Evolutionary conservation across 2,329 filamentous ascomycete genomes (phyloP).

Genomic region (Fusarium sp.): DNA sequence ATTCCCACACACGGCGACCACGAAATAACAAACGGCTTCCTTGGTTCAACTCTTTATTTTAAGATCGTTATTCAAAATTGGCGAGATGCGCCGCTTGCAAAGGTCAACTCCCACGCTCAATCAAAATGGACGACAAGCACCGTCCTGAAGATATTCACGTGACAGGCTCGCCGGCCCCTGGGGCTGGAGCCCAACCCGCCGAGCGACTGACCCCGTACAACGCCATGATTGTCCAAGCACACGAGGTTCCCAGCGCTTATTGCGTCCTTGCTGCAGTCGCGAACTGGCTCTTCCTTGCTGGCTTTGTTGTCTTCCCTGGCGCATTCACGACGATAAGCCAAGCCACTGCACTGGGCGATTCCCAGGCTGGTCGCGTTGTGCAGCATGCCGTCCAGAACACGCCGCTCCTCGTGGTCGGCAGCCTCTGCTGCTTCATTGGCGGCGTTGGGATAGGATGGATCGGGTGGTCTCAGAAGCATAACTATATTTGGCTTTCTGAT

Average conservation of each 20-base stretch:
- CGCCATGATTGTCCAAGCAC: conserved; percentile 10
- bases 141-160: neutral
- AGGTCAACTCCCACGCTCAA: neutral
- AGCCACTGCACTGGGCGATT: neutral
- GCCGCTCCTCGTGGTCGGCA: conserved; percentile 1
- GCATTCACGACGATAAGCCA: conserved; percentile 9
- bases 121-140: neutral
- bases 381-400: neutral
- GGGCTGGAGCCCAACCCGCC: neutral
- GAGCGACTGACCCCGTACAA: conserved; percentile 2
- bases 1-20: neutral
- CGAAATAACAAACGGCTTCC: neutral
- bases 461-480: conserved; percentile 5
- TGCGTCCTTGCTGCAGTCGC: conserved; percentile 1
- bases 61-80: neutral
- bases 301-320: conserved; percentile 12
- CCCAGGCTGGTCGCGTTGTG: neutral
- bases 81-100: neutral
- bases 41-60: neutral
- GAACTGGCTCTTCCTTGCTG: conserved; percentile 21
- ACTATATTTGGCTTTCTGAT: conserved; percentile 9
- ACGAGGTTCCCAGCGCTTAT: neutral
- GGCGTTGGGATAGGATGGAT: conserved; percentile 3
- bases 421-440: conserved; percentile 9
- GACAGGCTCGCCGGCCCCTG: neutral